Evolutionary conservation across 108 stramenopile genomes (phyloP).

Genomic region (Bacterosira constricta): DNA sequence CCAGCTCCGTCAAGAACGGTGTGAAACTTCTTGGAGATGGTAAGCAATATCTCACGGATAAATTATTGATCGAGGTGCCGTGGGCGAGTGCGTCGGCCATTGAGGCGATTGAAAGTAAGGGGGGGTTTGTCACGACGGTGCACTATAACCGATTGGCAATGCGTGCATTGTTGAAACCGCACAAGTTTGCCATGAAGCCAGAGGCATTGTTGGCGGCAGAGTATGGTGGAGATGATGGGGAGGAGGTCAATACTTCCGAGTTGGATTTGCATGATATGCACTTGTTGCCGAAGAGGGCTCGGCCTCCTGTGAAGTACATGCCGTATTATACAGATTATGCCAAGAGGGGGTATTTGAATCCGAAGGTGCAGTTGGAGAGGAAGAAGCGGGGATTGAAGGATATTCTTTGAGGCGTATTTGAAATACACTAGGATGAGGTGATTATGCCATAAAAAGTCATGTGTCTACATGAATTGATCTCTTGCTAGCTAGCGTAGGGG

Average conservation of each 20-base stretch:
- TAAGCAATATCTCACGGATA: slow-evolving; percentile 60
- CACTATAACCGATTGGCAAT: slow-evolving; percentile 95
- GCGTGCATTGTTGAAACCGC: slow-evolving; percentile 90
- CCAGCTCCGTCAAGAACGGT: slow-evolving; percentile 79
- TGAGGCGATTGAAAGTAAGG: slow-evolving; percentile 87
- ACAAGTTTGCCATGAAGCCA: slow-evolving; percentile 78
- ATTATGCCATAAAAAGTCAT: too few relatives aligned
- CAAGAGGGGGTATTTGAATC: slow-evolving; percentile 95
- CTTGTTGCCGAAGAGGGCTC: slow-evolving; percentile 84
- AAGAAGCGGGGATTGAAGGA: slow-evolving; percentile 60
- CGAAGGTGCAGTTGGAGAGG: slow-evolving; percentile 85
- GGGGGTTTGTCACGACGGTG: slow-evolving; percentile 95
- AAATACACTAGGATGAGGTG: too few relatives aligned
- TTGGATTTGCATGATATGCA: slow-evolving; percentile 16
- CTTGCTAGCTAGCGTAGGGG: too few relatives aligned
- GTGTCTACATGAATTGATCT: too few relatives aligned
- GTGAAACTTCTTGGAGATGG: slow-evolving; percentile 86
- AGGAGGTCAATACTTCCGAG: neutral
- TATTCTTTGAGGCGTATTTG: slow-evolving; percentile 4
- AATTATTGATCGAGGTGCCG: slow-evolving; percentile 89
- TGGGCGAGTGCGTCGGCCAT: slow-evolving; percentile 90
- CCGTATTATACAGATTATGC: slow-evolving; percentile 91
- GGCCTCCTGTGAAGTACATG: slow-evolving; percentile 94
- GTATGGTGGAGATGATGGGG: slow-evolving; percentile 1
- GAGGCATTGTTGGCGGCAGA: neutral